Base-by-base conservation (phyloP, 2,329 filamentous ascomycete genomes). In the Neocucurbitaria cava region DNA sequence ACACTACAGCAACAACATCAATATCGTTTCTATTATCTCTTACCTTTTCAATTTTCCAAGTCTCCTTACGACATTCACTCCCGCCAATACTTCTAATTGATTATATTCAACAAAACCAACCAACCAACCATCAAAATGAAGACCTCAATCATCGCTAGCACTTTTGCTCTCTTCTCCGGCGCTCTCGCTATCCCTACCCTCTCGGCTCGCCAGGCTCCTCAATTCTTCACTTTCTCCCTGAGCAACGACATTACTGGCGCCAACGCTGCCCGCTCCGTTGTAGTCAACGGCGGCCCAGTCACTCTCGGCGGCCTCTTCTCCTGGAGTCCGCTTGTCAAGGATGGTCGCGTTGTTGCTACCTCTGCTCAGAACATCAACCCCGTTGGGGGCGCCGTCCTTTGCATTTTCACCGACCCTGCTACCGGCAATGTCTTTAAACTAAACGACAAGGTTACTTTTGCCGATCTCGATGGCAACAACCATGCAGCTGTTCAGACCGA, bases 231-330 rank as follows among this genome's bases (percentile, higher is more conserved):
- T 39, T 54, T 65, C 49, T 31, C 41, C 31, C 46, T 66, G 44
- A 39, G 46, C 56, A 63, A 66, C 51, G 64, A 66, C 49, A 18
- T 56, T 33, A 44, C 56, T n/a, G 64, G 64, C 33, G 52, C 54
- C 7, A 55, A 51, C 39, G 54, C 47, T 3, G 33, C 46, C 48
- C 44, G 45, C 38, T 52, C 52, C 7, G 52, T 66, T 18, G 21
- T 40, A 26, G 48, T 44, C 15, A 49, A 59, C 45, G 46, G 47
- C 23, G 46, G 18, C 3, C 43, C 59, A 17, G 36, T 54, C 23
- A 49, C 45, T 15, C 53, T 63, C 49, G 20, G 41, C 36, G 39
- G 46, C 24, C 33, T 57, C n/a, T 63, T 66, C 46, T 44, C 50
- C 18, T 47, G 49, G 58, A 56, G 57, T 9, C 38, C 28, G 5